Conservation (phyloP, 2,329 filamentous ascomycete species). For the Chrysoporthe deuterocubensis region DNA sequence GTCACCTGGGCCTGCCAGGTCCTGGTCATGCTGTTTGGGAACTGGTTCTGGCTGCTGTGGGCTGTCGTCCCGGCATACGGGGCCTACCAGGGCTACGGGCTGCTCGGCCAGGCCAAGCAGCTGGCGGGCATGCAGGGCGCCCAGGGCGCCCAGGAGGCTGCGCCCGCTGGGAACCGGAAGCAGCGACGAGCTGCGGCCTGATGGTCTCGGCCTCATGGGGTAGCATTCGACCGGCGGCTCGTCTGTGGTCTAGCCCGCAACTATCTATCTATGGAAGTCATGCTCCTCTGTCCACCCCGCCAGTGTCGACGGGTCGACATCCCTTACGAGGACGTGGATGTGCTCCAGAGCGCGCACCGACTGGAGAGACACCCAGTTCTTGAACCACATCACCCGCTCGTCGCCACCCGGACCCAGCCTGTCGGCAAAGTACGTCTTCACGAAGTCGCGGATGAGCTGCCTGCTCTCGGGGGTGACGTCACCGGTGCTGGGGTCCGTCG, state of each 20-base stretch:
- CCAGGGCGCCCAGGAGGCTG: conserved; percentile 39
- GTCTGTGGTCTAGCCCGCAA: background rate
- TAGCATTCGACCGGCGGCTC: background rate
- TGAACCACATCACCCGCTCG: conserved; percentile 78
- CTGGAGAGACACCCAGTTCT: conserved; percentile 90
- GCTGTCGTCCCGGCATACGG: conserved; percentile 59
- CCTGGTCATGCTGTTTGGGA: conserved; percentile 77
- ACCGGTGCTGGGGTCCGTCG: conserved; percentile 70
- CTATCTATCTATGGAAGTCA: conserved; percentile 40
- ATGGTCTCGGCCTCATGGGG: conserved; percentile 9
- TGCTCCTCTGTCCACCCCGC: conserved; percentile 57
- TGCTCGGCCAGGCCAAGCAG: conserved; percentile 58
- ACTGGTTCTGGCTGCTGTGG: conserved; percentile 70
- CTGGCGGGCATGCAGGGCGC: conserved; percentile 54
- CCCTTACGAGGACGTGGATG: conserved; percentile 75
- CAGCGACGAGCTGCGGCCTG: conserved; percentile 57
- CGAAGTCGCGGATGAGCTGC: conserved; percentile 68
- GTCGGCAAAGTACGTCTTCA: conserved; percentile 70
- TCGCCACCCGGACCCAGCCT: conserved; percentile 54
- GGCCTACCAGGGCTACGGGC: conserved; percentile 56
- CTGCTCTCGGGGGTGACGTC: conserved; percentile 73
- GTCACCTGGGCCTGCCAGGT: conserved; percentile 83
- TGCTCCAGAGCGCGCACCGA: conserved; percentile 88
- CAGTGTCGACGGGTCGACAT: conserved; percentile 56
- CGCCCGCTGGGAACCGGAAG: conserved; percentile 54